A percentile compares a stretch with the other conserved stretches of the same genome.
These are phyloP conservation scores for Cladochytrium replicatum DNA, from an alignment of 192 early-diverging fungal genomes.

Conservation along the genomic window DNA sequence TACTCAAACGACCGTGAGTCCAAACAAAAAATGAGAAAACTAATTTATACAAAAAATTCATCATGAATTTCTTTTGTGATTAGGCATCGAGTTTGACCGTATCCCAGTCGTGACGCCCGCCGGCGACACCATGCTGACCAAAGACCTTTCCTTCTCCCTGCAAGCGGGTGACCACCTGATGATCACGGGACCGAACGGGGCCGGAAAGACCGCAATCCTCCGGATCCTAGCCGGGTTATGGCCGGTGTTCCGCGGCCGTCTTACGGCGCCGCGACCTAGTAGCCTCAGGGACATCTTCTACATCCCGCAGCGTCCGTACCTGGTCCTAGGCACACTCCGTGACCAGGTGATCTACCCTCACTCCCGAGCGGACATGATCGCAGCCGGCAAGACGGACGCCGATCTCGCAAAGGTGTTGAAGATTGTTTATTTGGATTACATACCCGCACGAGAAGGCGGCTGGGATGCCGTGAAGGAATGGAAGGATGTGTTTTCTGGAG, in stretches of 20 bases:
- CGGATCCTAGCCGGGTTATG: slow-evolving; percentile 10
- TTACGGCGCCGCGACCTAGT: slow-evolving; percentile 42
- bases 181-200: slow-evolving; percentile 12
- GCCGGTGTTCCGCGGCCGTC: slow-evolving; percentile 4
- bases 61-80: background rate
- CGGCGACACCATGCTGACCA: slow-evolving; percentile 28
- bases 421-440: too few species aligned
- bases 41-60: too few species aligned
- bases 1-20: too few species aligned
- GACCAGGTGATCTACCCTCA: slow-evolving; percentile 97
- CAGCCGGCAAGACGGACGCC: slow-evolving; percentile 58
- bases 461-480: slow-evolving; percentile 44
- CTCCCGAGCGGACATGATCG: slow-evolving; percentile 42
- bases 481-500: slow-evolving; percentile 25
- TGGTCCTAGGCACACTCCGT: slow-evolving; percentile 83
- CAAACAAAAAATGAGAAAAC: too few species aligned
- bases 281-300: slow-evolving; percentile 78
- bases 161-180: slow-evolving; percentile 40
- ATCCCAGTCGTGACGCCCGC: slow-evolving; percentile 36
- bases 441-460: slow-evolving; percentile 50
- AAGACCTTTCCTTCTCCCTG: too few species aligned
- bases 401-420: slow-evolving; percentile 70
- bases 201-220: slow-evolving; percentile 34
- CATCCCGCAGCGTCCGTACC: slow-evolving; percentile 83
- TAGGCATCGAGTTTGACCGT: slow-evolving; percentile 24